Conservation (phyloP, 1,284 basidiomycete genomes). For the Grifola frondosa region DNA sequence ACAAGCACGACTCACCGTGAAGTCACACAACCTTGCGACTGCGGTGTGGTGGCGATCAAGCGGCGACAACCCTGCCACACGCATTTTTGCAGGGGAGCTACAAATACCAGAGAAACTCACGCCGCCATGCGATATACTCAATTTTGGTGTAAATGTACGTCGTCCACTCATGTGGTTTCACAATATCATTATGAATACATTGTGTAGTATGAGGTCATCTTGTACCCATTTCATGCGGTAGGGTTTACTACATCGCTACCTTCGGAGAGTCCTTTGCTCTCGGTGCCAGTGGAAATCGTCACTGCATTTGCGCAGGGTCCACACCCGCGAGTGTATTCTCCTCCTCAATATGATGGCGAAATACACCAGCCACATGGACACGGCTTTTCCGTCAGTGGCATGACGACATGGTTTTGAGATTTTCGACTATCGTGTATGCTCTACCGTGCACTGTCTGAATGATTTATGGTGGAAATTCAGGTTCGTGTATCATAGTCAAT, state of each 20-base stretch:
- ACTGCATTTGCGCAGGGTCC: conserved; percentile 19
- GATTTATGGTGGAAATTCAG: too few relatives aligned
- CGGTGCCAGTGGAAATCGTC: conserved; percentile 20
- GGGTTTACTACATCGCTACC: conserved; percentile 15
- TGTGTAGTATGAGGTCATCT: conserved; percentile 18
- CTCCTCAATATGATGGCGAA: conserved; percentile 10
- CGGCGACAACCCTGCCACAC: neutral
- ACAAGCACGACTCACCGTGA: conserved; percentile 6
- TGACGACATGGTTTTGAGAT: too few relatives aligned
- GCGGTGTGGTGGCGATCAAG: conserved; percentile 19
- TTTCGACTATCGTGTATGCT: too few relatives aligned
- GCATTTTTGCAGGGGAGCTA: conserved; percentile 19
- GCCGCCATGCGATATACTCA: conserved; percentile 21
- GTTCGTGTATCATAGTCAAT: too few relatives aligned
- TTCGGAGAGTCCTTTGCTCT: conserved; percentile 10
- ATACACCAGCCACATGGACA: neutral
- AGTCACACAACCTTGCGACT: conserved; percentile 8
- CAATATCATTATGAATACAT: neutral
- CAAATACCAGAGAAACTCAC: conserved; percentile 14
- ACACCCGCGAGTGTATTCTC: conserved; percentile 11
- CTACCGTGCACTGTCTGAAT: too few relatives aligned
- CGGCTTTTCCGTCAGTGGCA: neutral
- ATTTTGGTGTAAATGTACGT: conserved; percentile 22
- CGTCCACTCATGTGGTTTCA: neutral
- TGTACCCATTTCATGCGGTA: conserved; percentile 17